phyloP scores from a whole-genome alignment of 2,329 filamentous ascomycete species.

The Cryphonectria japonica region DNA sequence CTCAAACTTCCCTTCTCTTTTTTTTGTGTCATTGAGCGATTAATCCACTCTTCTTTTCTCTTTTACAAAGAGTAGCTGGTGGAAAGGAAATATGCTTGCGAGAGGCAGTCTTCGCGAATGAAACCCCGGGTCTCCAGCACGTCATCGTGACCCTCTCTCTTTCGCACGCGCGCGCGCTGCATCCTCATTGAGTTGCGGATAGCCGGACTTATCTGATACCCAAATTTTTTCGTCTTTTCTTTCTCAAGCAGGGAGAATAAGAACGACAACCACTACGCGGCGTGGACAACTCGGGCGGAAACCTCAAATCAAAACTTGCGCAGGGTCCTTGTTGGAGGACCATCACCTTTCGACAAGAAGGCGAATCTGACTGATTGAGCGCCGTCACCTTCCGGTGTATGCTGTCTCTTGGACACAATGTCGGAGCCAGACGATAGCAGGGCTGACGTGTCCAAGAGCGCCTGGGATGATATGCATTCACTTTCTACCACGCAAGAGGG shows the following conservation, averaged over 20 bases:
- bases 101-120: background rate
- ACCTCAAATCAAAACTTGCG: background rate
- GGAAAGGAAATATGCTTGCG: background rate
- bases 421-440: constrained; percentile 1
- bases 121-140: background rate
- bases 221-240: background rate
- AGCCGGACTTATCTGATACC: background rate
- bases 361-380: background rate
- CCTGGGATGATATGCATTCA: constrained; percentile 17
- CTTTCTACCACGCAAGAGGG: constrained; percentile 21
- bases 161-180: background rate
- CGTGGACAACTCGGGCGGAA: background rate
- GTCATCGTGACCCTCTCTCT: background rate
- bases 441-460: constrained; percentile 8
- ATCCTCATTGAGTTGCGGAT: background rate
- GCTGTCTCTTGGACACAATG: background rate
- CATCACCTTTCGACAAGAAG: background rate
- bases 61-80: no score
- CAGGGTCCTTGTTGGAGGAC: background rate
- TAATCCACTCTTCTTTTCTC: background rate
- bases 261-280: background rate
- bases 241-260: background rate
- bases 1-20: background rate
- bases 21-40: background rate
- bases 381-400: background rate